Percentiles rank a stretch among this genome's conserved stretches.
Evolutionary conservation across 2,329 filamentous ascomycete species (phyloP).

Genomic region (Aspergillus neoniger): DNA sequence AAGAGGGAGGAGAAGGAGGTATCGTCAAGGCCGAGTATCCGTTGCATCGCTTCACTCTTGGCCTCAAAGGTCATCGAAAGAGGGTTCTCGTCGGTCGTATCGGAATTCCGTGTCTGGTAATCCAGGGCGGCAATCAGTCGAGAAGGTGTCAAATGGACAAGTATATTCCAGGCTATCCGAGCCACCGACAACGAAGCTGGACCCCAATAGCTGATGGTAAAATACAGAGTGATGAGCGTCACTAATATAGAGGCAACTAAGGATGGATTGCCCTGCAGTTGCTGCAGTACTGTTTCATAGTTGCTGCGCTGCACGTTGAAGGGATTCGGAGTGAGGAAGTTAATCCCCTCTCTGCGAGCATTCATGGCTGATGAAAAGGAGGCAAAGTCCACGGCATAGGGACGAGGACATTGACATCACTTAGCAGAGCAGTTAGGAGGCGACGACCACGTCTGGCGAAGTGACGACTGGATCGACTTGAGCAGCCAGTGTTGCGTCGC

Average conservation of each 20-base stretch:
- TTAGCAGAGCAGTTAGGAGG: conserved; percentile 13
- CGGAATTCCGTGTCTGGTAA: conserved; percentile 50
- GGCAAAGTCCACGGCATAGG: conserved; percentile 24
- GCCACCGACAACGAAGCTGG: conserved; percentile 33
- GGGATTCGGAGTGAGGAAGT: conserved; percentile 32
- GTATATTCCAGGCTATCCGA: conserved; percentile 39
- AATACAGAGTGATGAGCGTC: conserved; percentile 31
- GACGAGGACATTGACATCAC: conserved; percentile 12
- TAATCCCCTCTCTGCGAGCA: conserved; percentile 33
- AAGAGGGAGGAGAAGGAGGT: conserved; percentile 62
- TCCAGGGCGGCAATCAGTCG: conserved; percentile 49
- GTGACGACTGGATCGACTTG: not conserved
- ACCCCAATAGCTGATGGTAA: conserved; percentile 34
- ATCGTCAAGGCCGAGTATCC: conserved; percentile 62
- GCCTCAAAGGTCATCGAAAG: conserved; percentile 41
- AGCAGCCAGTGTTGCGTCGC: conserved; percentile 12
- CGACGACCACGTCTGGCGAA: conserved; percentile 14
- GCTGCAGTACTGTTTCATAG: conserved; percentile 36
- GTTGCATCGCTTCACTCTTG: conserved; percentile 67
- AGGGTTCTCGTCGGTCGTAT: conserved; percentile 45
- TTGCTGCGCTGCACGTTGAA: conserved; percentile 30
- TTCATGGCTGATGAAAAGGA: conserved; percentile 37
- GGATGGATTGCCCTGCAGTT: conserved; percentile 30
- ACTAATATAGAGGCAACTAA: conserved; percentile 33
- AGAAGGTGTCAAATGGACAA: conserved; percentile 44